Evolutionary conservation across 2,329 filamentous ascomycete species (phyloP).

Genomic region (Verticillium nonalfalfae): DNA sequence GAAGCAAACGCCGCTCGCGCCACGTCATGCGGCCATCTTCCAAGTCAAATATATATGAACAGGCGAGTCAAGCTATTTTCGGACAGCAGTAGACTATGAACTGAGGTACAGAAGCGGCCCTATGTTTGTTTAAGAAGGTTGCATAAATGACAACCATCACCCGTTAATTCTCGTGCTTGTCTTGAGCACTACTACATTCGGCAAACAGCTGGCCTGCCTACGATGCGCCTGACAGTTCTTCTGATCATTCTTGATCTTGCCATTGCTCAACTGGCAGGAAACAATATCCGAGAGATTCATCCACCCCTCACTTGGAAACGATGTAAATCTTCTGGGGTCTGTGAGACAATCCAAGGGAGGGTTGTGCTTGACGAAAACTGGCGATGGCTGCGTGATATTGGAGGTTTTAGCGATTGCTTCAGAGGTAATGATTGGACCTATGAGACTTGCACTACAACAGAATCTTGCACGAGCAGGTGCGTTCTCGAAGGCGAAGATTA

Average conservation of each 20-base stretch:
- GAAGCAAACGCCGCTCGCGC: no score
- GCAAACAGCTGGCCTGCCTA: no score
- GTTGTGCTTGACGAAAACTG: constrained; percentile 5
- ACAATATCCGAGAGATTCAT: background rate
- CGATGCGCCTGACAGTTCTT: background rate
- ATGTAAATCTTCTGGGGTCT: background rate
- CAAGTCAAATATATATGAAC: no score
- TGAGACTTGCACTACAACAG: constrained; percentile 28
- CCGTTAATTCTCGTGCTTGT: no score
- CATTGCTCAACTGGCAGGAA: constrained; percentile 2
- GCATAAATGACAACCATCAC: no score
- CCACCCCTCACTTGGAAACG: constrained; percentile 6
- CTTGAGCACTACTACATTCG: no score
- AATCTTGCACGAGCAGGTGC: constrained; percentile 34
- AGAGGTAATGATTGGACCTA: constrained; percentile 31
- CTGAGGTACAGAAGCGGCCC: no score
- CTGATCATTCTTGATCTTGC: background rate
- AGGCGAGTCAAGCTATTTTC: no score
- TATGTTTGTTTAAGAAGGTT: no score
- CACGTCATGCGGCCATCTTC: no score
- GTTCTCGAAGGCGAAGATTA: constrained; percentile 40
- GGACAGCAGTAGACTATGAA: no score
- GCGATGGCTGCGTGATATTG: constrained; percentile 11
- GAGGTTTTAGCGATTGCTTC: constrained; percentile 39
- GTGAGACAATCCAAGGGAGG: constrained; percentile 1